Evolutionary conservation across 306 rosid species (phyloP), one percentile per base, ranked within the genome.

Genomic region (Amphicarpaea edgeworthii): DNA sequence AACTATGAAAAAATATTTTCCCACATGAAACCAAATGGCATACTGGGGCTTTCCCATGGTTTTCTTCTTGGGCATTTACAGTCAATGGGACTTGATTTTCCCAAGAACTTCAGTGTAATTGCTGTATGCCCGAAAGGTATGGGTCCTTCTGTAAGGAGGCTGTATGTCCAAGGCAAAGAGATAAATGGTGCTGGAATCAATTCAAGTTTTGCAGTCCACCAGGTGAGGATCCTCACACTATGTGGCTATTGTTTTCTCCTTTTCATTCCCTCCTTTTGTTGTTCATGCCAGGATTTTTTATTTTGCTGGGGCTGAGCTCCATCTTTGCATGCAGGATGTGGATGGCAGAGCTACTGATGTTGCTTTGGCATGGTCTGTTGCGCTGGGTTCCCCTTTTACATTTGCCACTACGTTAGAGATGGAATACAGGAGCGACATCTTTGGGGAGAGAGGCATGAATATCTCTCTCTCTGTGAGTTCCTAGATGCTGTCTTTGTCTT

Each of bases 91-190:
- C 88, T 86, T 61, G 97, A 90, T 82, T 96, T 96, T 70, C 98
- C 99, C 0, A 90, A 92, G 79, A 74, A 96, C 68, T 75, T 96
- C 57, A 96, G 98, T 70, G 98, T 96, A 12, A 90, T 96, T 85
- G 99, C 99, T 77, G 97, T 92, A 20, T 95, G 99, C 68, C 99
- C 99, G 0, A 95, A 95, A 88, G 99, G 99, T 20, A 95, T 95
- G 99, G 99, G 99, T 78, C 99, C 99, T 19, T 95, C 99, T 5
- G 99, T 95, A 34, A 89, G 99, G 89, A 92, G 99, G 77, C 90
- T 95, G 17, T 95, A 95, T 81, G 93, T 95, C 46, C 99, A 95
- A 83, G 99, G 99, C 40, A 92, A 90, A 87, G 98, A 92, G 68
- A 82, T 95, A 28, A 95, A 95, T 81, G 99, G 99, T 79, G 99